A percentile compares a stretch with the other conserved stretches of the same genome.
These are phyloP conservation scores for Neurospora tetraspora DNA, from an alignment of 495 filamentous ascomycete species.

Conservation along the genomic window DNA sequence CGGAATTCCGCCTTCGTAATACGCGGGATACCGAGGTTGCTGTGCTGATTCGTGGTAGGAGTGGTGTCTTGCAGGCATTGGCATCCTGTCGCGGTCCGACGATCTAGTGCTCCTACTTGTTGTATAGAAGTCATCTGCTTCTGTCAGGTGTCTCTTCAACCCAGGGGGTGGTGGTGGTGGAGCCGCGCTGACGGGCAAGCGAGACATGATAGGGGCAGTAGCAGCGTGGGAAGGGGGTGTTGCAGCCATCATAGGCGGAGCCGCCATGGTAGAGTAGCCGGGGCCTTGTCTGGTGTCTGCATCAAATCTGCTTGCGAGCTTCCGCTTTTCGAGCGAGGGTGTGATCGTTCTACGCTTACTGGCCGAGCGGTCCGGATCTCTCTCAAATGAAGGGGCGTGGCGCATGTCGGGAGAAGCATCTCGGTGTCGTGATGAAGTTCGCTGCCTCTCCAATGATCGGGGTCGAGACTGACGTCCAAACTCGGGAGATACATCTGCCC, in stretches of 20 bases:
- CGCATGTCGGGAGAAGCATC: constrained; percentile 8
- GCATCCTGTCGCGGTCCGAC: constrained; percentile 1
- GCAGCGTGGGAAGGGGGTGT: constrained; percentile 17
- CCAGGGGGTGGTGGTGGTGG: not conserved
- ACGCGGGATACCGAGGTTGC: not conserved
- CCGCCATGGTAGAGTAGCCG: constrained; percentile 4
- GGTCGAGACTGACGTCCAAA: not conserved
- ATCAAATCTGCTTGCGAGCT: constrained; percentile 34
- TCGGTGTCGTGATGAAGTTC: constrained; percentile 1
- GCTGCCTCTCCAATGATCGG: constrained; percentile 7
- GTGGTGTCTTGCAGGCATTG: constrained; percentile 4
- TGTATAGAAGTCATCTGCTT: not conserved
- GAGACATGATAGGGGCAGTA: constrained; percentile 1
- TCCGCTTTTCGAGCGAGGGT: not conserved
- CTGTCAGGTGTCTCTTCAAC: not conserved
- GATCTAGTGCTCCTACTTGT: not conserved
- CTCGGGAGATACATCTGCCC: not conserved
- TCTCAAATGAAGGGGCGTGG: constrained; percentile 29
- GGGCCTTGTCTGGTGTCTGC: constrained; percentile 21
- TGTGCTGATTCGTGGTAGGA: not conserved
- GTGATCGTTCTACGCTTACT: not conserved
- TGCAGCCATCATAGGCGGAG: constrained; percentile 9
- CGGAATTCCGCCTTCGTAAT: constrained; percentile 1
- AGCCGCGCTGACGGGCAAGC: not conserved
- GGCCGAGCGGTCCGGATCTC: constrained; percentile 11